Evolutionary conservation across 345 rosid species (phyloP).

Genomic region (Toxicodendron radicans): DNA sequence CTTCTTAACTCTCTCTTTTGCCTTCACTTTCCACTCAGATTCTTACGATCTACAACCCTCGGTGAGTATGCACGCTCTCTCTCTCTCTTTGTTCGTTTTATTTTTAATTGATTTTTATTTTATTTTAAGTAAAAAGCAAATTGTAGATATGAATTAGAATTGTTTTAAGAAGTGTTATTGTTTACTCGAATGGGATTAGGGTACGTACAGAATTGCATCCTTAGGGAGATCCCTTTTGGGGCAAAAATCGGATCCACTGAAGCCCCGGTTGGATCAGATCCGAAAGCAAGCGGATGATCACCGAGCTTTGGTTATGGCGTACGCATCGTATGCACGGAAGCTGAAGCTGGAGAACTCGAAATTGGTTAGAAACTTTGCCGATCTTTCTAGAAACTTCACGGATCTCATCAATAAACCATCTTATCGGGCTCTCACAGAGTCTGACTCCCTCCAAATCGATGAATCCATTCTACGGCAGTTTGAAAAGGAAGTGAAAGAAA

Average conservation of each 20-base stretch:
- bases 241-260: constrained; percentile 80
- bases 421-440: constrained; percentile 55
- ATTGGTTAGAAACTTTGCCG: constrained; percentile 81
- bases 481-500: constrained; percentile 96
- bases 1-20: constrained; percentile 51
- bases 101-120: neutral
- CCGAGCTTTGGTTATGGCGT: constrained; percentile 69
- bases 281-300: constrained; percentile 98
- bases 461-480: constrained; percentile 65
- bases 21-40: constrained; percentile 48
- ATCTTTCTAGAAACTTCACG: constrained; percentile 77
- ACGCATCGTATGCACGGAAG: constrained; percentile 91
- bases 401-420: constrained; percentile 79
- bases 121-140: neutral
- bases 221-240: constrained; percentile 75
- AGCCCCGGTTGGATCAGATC: constrained; percentile 88
- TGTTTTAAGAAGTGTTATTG: no score
- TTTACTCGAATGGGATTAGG: no score
- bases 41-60: constrained; percentile 44
- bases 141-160: no score
- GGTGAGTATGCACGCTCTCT: constrained; percentile 38
- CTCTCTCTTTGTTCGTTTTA: neutral
- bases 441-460: constrained; percentile 64
- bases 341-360: constrained; percentile 93
- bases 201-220: constrained; percentile 49